Base-by-base conservation (phyloP, 345 rosid genomes). In the Syzygium aromaticum region DNA sequence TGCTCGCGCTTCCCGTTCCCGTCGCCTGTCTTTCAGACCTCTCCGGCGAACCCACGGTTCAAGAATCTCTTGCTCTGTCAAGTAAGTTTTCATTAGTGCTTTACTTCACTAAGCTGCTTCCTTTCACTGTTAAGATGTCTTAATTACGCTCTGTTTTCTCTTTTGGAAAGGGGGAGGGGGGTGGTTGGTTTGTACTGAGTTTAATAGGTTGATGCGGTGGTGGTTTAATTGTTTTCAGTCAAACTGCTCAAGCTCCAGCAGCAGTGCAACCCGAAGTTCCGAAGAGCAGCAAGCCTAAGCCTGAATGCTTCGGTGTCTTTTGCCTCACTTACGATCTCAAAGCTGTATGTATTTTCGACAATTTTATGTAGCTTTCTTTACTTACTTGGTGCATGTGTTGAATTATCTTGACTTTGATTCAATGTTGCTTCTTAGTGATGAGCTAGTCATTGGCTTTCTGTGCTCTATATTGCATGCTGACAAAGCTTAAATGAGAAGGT, bases 251-350 rank as follows among this genome's bases (percentile, higher is more conserved):
- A 88, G 92, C 95, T 28, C 95, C 95, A 3, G 92, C 89, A 16
- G 91, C 98, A 3, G 95, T 92, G 83, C 91, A 89, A 92, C 89
- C 89, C 5, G 88, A 91, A 85, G 92, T 51, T 21, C 87, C 89
- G 38, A 93, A 92, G 86, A 54, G 73, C 88, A 89, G 88, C 85
- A 94, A 92, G 89, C 88, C 91, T 85, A 94, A 92, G 89, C 88
- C 91, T 33, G 98, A 96, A 3, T 95, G 99, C 91, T 98, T 85
- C 86, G 99, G 99, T 73, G 96, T 98, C 88, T 98, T 98, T 92
- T 96, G 98, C 89, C 96, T 94, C 86, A 98, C 99, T 54, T 98
- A 98, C 90, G 99, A 98, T 90, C 98, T 98, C 84, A 90, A 90
- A 87, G 98, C 99, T 92, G 99, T 96, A 92, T 33, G 88, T 90